phyloP scores from a whole-genome alignment of 2,329 filamentous ascomycete species.

The Gremmenia infestans region DNA sequence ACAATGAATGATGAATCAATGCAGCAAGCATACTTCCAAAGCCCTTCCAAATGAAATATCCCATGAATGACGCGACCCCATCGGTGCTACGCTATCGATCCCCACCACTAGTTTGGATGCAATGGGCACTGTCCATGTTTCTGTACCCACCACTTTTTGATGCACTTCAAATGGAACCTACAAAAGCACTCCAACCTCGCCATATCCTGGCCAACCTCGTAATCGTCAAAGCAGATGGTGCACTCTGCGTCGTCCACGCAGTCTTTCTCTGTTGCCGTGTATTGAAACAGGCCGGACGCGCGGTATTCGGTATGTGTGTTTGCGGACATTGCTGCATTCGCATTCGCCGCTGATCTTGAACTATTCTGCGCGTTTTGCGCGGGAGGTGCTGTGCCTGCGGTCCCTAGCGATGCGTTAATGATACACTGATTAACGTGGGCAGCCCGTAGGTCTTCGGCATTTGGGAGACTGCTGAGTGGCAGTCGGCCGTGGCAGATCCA shows the following conservation, averaged over 20 bases:
- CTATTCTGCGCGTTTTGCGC: too few species aligned
- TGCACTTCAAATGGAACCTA: conserved; percentile 57
- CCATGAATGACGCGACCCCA: not conserved
- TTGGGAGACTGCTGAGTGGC: too few species aligned
- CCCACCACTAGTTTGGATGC: conserved; percentile 44
- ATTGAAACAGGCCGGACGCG: conserved; percentile 58
- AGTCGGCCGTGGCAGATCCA: too few species aligned
- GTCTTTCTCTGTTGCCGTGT: conserved; percentile 62
- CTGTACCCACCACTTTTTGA: conserved; percentile 56
- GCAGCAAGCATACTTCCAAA: not conserved
- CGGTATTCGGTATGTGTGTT: conserved; percentile 32
- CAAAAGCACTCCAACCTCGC: conserved; percentile 63
- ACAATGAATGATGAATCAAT: not conserved
- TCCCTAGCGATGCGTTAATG: too few species aligned
- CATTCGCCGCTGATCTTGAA: not conserved
- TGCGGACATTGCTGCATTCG: not conserved
- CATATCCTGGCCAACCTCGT: conserved; percentile 57
- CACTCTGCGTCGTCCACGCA: conserved; percentile 64
- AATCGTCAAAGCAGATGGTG: conserved; percentile 64
- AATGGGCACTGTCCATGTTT: conserved; percentile 61
- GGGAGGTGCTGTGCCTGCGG: too few species aligned
- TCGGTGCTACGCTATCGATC: not conserved
- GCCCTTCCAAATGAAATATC: not conserved
- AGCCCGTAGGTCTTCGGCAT: too few species aligned
- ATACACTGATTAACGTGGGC: too few species aligned